These are phyloP conservation scores for Sphaerulina musiva DNA, from an alignment of 2,329 filamentous ascomycete species.

Conservation along the genomic window DNA sequence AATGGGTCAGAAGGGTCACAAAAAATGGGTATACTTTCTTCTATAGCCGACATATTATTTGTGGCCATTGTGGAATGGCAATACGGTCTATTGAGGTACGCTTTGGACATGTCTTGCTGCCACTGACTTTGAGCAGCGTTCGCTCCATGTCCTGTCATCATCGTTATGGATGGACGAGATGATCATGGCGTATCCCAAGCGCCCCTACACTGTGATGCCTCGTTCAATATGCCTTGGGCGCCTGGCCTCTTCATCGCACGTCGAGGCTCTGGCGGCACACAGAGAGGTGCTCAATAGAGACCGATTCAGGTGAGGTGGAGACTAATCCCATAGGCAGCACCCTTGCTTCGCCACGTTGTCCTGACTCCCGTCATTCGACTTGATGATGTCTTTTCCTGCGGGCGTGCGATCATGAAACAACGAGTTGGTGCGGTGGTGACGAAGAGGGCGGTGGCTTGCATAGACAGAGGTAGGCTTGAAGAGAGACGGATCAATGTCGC, in stretches of 20 bases:
- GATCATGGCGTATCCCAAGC: too few relatives aligned
- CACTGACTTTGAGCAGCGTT: not conserved
- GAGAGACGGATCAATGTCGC: not conserved
- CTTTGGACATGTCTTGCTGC: not conserved
- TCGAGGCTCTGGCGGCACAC: not conserved
- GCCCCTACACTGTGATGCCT: too few relatives aligned
- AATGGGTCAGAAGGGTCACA: too few relatives aligned
- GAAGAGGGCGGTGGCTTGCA: too few relatives aligned
- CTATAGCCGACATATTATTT: too few relatives aligned
- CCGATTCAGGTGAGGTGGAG: not conserved
- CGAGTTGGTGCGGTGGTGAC: too few relatives aligned
- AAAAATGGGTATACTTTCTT: too few relatives aligned
- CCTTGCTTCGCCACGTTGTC: slow-evolving; percentile 1
- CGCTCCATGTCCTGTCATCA: too few relatives aligned
- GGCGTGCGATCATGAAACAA: not conserved
- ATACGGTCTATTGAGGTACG: not conserved
- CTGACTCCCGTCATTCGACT: too few relatives aligned
- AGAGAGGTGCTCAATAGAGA: slow-evolving; percentile 1
- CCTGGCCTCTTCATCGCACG: not conserved
- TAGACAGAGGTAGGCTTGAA: not conserved
- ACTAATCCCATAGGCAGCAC: not conserved
- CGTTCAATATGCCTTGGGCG: too few relatives aligned
- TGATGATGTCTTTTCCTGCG: not conserved
- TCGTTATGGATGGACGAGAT: too few relatives aligned
- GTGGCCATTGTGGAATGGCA: not conserved